These are phyloP conservation scores for Floccularia luteovirens DNA, from an alignment of 768 basidiomycete genomes.

Conservation along the genomic window DNA sequence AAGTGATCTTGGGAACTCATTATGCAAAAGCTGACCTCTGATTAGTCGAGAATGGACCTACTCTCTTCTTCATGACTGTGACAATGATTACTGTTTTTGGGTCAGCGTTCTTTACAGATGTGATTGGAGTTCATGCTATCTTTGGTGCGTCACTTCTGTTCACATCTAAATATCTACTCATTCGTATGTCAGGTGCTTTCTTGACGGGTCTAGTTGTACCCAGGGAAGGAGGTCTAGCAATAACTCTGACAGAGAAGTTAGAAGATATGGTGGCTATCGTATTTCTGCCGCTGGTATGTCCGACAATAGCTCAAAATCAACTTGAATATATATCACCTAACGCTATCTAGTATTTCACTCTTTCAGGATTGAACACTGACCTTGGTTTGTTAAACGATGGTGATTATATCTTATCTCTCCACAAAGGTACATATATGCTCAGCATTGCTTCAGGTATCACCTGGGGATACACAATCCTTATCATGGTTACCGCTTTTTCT, in stretches of 20 bases:
- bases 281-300: slow-evolving; percentile 74
- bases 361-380: slow-evolving; percentile 87
- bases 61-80: slow-evolving; percentile 83
- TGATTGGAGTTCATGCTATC: slow-evolving; percentile 88
- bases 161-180: not conserved
- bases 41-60: slow-evolving; percentile 67
- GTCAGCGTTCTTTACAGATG: slow-evolving; percentile 88
- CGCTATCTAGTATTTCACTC: slow-evolving; percentile 70
- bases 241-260: slow-evolving; percentile 88
- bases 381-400: slow-evolving; percentile 79
- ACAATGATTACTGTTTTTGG: slow-evolving; percentile 78
- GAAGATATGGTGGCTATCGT: slow-evolving; percentile 92
- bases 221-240: slow-evolving; percentile 79
- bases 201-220: slow-evolving; percentile 78
- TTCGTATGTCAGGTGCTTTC: slow-evolving; percentile 54
- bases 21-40: slow-evolving; percentile 1
- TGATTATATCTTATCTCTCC: slow-evolving; percentile 10
- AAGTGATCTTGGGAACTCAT: slow-evolving; percentile 11
- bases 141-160: slow-evolving; percentile 48
- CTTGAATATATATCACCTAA: slow-evolving; percentile 1
- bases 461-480: slow-evolving; percentile 85
- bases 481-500: slow-evolving; percentile 68
- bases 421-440: not conserved
- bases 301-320: not conserved
- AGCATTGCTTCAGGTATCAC: slow-evolving; percentile 43